Base-by-base conservation (phyloP, 306 rosid genomes). In the Quercus wislizeni region DNA sequence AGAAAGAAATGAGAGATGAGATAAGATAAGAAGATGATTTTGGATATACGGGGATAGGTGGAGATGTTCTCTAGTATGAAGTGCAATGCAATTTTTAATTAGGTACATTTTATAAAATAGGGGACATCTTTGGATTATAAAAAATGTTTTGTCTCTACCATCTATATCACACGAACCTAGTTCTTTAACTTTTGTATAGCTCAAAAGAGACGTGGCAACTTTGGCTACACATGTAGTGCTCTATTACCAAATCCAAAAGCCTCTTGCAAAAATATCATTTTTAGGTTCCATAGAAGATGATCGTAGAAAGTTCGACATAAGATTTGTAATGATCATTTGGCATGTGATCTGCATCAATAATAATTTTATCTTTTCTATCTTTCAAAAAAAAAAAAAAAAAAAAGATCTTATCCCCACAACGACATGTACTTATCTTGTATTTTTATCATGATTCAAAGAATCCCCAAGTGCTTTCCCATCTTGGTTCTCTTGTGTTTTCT, bases 181-280 rank as follows among this genome's bases (percentile, higher is more conserved):
- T 46, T 58, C 63, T 62, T 30, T 69, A 70, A 63, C 54, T 56
- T 71, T 46, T 46, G 68, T 61, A 59, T 43, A 38, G 55, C 54
- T 75, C 63, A 56, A 28, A 28, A 51, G 18, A 70, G n/a, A 88
- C 88, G 92, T 91, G 96, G 92, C 89, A 57, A 33, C 52, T 43
- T 51, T 72, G 78, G 78, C 73, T 84, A 79, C 91, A 79, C 80
- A 69, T 23, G 77, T 82, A 74, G 89, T 89, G 90, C 79, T 77
- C 19, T 59, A 51, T 54, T 38, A 59, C 54, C 54, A 49, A 49
- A 41, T 41, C 82, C 30, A 76, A 38, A 78, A 76, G 52, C 27
- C 85, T 51, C 52, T 64, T 73, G 75, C 81, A 43, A 73, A 61
- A 74, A 76, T 65, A 85, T 87, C 85, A 57, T 30, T 68, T 68